A percentile compares a stretch with the other conserved stretches of the same genome.
phyloP scores from a whole-genome alignment of 2,329 filamentous ascomycete genomes.

The Botrytis cinerea region DNA sequence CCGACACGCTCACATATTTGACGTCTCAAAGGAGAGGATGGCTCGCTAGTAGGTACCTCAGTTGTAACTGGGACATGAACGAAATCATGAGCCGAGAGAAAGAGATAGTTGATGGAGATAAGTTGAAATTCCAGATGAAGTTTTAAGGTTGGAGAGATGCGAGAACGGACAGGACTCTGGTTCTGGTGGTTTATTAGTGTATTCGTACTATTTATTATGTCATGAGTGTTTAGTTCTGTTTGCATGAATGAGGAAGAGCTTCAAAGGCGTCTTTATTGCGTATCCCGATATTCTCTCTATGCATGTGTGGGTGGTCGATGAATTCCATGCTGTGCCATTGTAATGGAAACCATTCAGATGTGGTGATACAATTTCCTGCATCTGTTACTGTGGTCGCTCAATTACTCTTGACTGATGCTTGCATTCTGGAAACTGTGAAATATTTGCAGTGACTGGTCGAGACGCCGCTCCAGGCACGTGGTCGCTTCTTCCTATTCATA shows the following conservation, averaged over 20 bases:
- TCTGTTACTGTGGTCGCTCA: background rate
- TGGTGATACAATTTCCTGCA: background rate
- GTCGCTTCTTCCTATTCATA: background rate
- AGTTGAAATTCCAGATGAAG: background rate
- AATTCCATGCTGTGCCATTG: no score
- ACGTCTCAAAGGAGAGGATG: background rate
- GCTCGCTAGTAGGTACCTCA: background rate
- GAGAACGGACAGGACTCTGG: background rate
- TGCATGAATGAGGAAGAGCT: no score
- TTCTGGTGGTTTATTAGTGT: background rate
- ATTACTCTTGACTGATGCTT: background rate
- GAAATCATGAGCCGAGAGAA: background rate
- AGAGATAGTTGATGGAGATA: background rate
- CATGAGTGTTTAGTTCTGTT: background rate
- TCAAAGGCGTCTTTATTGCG: no score
- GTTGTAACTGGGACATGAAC: background rate
- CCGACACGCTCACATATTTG: background rate
- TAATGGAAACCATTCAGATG: background rate
- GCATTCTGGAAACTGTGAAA: no score
- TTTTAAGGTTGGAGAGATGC: background rate
- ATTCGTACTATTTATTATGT: background rate
- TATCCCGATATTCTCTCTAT: no score
- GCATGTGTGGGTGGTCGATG: no score
- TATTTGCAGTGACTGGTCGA: no score
- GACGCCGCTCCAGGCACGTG: no score